Evolutionary conservation across 1,284 basidiomycete species (phyloP).

Genomic region (Schizopora paradoxa): DNA sequence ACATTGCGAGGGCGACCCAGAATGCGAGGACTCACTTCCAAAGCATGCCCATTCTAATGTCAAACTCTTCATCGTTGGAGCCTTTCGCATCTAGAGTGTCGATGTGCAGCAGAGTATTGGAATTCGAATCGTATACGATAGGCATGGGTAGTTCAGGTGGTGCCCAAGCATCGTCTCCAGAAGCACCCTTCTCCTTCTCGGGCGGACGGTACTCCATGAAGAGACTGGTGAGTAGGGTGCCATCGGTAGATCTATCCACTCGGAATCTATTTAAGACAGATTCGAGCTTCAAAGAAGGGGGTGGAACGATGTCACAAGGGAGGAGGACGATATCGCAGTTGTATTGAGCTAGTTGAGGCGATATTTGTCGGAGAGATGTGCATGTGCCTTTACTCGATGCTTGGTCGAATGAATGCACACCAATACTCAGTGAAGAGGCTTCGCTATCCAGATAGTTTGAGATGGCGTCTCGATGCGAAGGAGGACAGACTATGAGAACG

Average conservation of each 20-base stretch:
- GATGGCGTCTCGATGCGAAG: constrained; percentile 65
- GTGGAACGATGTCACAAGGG: constrained; percentile 86
- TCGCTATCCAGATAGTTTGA: constrained; percentile 79
- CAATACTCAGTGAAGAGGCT: constrained; percentile 53
- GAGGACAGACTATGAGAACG: constrained; percentile 79
- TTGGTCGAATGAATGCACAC: constrained; percentile 74
- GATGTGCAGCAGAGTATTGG: constrained; percentile 66
- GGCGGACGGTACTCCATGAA: constrained; percentile 60
- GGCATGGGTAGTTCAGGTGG: constrained; percentile 37
- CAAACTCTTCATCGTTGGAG: constrained; percentile 62
- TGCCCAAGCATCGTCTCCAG: constrained; percentile 51
- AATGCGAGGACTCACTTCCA: constrained; percentile 39
- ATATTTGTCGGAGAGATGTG: constrained; percentile 70
- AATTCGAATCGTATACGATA: constrained; percentile 56
- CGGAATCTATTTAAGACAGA: constrained; percentile 80
- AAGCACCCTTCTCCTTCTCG: constrained; percentile 45
- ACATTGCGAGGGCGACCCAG: constrained; percentile 9
- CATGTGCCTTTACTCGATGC: constrained; percentile 56
- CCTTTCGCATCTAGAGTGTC: constrained; percentile 65
- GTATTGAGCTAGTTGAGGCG: constrained; percentile 57
- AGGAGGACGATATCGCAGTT: constrained; percentile 90
- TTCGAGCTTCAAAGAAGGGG: constrained; percentile 64
- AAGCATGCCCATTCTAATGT: constrained; percentile 68
- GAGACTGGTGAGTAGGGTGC: constrained; percentile 70
- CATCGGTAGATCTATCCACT: constrained; percentile 55